phyloP scores from a whole-genome alignment of 352 stramenopile species.

The Globisporangium abappressorium region DNA sequence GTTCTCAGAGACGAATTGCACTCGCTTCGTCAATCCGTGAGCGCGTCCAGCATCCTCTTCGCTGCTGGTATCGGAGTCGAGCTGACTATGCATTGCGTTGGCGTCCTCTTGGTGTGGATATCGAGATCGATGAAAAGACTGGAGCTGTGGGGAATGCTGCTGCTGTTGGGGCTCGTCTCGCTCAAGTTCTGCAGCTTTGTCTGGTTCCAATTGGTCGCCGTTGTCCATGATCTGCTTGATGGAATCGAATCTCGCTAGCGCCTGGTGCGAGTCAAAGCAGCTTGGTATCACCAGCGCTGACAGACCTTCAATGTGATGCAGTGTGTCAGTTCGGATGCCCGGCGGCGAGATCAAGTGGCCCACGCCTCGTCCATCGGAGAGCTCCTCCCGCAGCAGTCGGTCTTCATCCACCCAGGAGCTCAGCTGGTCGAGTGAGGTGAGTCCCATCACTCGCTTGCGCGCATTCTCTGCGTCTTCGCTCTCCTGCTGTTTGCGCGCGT shows the following conservation, averaged over 20 bases:
- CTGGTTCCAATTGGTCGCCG: background rate
- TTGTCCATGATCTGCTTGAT: background rate
- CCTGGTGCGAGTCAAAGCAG: conserved; percentile 1
- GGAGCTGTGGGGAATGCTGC: background rate
- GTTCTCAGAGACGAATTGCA: background rate
- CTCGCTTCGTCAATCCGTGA: background rate
- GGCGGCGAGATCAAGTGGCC: background rate
- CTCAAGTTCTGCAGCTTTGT: background rate
- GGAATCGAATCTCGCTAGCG: conserved; percentile 1
- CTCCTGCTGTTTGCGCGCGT: conserved; percentile 24
- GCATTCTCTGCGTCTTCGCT: conserved; percentile 36
- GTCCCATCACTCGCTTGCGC: conserved; percentile 45
- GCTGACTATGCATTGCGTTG: background rate
- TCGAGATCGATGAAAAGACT: no score
- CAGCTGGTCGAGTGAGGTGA: conserved; percentile 45
- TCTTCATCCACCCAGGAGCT: conserved; percentile 36
- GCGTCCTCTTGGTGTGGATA: no score
- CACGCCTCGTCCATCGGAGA: background rate
- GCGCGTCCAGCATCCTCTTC: background rate
- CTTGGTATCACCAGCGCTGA: background rate
- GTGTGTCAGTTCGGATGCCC: background rate
- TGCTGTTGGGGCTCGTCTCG: background rate
- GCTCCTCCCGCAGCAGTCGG: conserved; percentile 6
- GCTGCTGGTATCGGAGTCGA: conserved; percentile 1
- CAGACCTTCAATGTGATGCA: background rate